These are phyloP conservation scores for Malus hybrid DNA, from an alignment of 331 rosid genomes.

Conservation along the genomic window DNA sequence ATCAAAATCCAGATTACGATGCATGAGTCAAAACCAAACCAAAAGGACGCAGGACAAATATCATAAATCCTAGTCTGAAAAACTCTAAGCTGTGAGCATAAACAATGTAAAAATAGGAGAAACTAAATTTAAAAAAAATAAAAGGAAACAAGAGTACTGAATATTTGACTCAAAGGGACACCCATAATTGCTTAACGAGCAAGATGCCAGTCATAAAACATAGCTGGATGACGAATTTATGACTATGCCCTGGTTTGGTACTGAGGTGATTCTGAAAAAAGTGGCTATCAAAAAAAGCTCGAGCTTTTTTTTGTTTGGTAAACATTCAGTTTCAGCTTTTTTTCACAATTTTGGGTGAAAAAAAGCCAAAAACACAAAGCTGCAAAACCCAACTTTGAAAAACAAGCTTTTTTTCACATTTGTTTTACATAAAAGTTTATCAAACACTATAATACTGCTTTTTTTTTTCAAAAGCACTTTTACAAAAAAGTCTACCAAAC, in stretches of 20 bases:
- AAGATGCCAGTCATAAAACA: not conserved
- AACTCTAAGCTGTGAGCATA: not conserved
- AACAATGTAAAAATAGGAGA: not conserved
- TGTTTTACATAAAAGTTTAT: no score
- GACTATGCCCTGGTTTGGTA: not conserved
- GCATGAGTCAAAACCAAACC: not conserved
- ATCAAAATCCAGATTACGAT: conserved; percentile 9
- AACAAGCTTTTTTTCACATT: no score
- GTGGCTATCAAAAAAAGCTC: no score
- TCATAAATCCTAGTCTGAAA: not conserved
- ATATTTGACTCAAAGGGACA: not conserved
- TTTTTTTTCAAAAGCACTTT: no score
- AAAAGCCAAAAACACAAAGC: no score
- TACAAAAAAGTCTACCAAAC: no score
- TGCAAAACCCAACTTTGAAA: no score
- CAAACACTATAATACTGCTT: no score
- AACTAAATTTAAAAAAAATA: not conserved
- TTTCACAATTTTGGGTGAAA: no score
- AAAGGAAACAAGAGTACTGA: not conserved
- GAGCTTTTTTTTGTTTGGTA: no score
- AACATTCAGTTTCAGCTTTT: no score
- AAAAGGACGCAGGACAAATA: not conserved
- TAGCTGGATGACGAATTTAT: not conserved
- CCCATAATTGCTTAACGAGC: not conserved
- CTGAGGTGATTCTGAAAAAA: no score